These are phyloP conservation scores for Taiwanofungus camphoratus DNA, from an alignment of 1,284 basidiomycete genomes.

Conservation along the genomic window DNA sequence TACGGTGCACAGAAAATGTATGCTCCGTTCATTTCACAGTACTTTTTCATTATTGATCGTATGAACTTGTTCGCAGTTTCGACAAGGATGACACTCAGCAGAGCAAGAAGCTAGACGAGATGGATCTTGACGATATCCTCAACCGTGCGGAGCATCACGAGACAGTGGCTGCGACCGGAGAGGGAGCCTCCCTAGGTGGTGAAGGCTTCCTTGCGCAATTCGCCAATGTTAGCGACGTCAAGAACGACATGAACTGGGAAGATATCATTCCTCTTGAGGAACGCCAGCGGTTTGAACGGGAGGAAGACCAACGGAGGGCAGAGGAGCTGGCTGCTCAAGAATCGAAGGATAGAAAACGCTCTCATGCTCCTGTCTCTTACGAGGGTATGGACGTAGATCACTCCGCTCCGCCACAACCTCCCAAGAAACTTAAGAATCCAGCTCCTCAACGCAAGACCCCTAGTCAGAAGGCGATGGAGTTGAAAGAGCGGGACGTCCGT, in stretches of 20 bases:
- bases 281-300: constrained; percentile 80
- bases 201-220: constrained; percentile 96
- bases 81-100: constrained; percentile 93
- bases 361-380: constrained; percentile 83
- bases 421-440: constrained; percentile 68
- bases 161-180: constrained; percentile 77
- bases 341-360: constrained; percentile 73
- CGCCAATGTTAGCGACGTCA: constrained; percentile 95
- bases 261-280: constrained; percentile 97
- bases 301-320: constrained; percentile 70
- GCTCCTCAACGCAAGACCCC: constrained; percentile 77
- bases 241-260: constrained; percentile 98
- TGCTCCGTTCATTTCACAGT: constrained; percentile 14
- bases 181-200: constrained; percentile 88
- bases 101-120: constrained; percentile 95
- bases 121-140: constrained; percentile 98
- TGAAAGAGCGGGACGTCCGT: constrained; percentile 96
- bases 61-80: constrained; percentile 52
- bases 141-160: constrained; percentile 97
- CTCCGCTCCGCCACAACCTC: constrained; percentile 47
- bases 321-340: constrained; percentile 65
- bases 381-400: constrained; percentile 89
- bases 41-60: constrained; percentile 11
- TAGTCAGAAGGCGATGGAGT: constrained; percentile 89
- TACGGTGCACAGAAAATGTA: constrained; percentile 98